Evolutionary conservation across 2,329 filamentous ascomycete genomes (phyloP).

Genomic region (Corynespora cassiicola): DNA sequence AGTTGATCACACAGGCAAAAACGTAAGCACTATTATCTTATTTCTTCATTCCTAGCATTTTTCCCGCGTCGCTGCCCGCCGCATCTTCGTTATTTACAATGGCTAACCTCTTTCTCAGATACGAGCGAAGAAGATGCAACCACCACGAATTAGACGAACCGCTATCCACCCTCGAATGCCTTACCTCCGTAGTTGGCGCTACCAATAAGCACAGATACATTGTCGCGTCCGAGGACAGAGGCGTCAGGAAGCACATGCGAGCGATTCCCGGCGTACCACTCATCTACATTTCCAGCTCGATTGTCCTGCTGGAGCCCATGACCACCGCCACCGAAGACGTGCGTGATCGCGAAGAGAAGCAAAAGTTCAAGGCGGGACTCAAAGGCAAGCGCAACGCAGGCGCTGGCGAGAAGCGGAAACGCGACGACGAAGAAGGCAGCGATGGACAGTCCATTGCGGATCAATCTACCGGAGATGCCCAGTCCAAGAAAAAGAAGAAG

Average conservation of each 20-base stretch:
- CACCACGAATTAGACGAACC: constrained; percentile 79
- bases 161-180: constrained; percentile 72
- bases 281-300: constrained; percentile 78
- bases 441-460: constrained; percentile 28
- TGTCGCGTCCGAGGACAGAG: constrained; percentile 74
- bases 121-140: constrained; percentile 78
- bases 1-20: constrained; percentile 78
- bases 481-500: constrained; percentile 57
- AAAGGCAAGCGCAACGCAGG: constrained; percentile 52
- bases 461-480: constrained; percentile 24
- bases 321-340: constrained; percentile 68
- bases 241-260: constrained; percentile 69
- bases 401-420: constrained; percentile 42
- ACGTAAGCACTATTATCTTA: too few species aligned
- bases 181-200: constrained; percentile 78
- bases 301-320: constrained; percentile 83
- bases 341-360: constrained; percentile 72
- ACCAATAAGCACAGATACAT: constrained; percentile 82
- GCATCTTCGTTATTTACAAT: too few species aligned
- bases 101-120: too few species aligned
- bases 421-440: constrained; percentile 57
- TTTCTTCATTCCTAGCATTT: too few species aligned
- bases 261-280: constrained; percentile 75
- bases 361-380: constrained; percentile 76
- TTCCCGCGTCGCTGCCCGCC: too few species aligned